phyloP scores from a whole-genome alignment of 2,329 filamentous ascomycete species.

The Lachnellula cervina region DNA sequence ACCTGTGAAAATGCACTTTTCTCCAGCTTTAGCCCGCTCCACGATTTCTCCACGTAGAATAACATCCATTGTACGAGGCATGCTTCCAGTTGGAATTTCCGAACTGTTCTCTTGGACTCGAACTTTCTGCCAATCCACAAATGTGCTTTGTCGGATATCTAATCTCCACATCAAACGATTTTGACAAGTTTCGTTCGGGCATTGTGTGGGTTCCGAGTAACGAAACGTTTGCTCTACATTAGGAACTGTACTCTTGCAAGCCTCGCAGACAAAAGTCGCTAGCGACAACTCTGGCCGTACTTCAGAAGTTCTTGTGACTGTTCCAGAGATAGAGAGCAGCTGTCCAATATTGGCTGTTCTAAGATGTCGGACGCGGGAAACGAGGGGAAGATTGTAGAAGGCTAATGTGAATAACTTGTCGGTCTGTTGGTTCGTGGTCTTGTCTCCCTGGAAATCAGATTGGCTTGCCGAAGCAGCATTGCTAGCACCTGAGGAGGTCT shows the following conservation, averaged over 20 bases:
- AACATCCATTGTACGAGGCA: constrained; percentile 97
- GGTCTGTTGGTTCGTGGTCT: constrained; percentile 88
- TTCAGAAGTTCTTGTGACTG: constrained; percentile 93
- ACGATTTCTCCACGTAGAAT: constrained; percentile 97
- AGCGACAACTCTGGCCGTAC: constrained; percentile 89
- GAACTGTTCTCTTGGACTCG: constrained; percentile 97
- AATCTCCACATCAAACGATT: constrained; percentile 92
- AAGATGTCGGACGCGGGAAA: constrained; percentile 41
- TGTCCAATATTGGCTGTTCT: constrained; percentile 88
- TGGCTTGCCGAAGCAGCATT: constrained; percentile 58
- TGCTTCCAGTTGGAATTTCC: constrained; percentile 96
- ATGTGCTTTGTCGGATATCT: constrained; percentile 95
- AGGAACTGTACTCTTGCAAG: constrained; percentile 75
- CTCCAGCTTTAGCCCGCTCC: constrained; percentile 91
- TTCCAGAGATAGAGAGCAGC: constrained; percentile 91
- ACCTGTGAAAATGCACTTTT: constrained; percentile 97
- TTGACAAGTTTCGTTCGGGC: constrained; percentile 79
- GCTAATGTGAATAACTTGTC: constrained; percentile 86
- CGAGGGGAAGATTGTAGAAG: constrained; percentile 65
- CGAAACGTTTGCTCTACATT: constrained; percentile 97
- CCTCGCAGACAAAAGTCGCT: constrained; percentile 88
- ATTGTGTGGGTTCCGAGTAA: constrained; percentile 95
- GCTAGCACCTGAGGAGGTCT: constrained; percentile 63
- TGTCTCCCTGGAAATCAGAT: constrained; percentile 59
- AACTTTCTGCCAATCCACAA: constrained; percentile 99